Percentiles rank a stretch among this genome's conserved stretches.
These are phyloP conservation scores for Tricladium varicosporioides DNA, from an alignment of 2,329 filamentous ascomycete species.

Conservation along the genomic window DNA sequence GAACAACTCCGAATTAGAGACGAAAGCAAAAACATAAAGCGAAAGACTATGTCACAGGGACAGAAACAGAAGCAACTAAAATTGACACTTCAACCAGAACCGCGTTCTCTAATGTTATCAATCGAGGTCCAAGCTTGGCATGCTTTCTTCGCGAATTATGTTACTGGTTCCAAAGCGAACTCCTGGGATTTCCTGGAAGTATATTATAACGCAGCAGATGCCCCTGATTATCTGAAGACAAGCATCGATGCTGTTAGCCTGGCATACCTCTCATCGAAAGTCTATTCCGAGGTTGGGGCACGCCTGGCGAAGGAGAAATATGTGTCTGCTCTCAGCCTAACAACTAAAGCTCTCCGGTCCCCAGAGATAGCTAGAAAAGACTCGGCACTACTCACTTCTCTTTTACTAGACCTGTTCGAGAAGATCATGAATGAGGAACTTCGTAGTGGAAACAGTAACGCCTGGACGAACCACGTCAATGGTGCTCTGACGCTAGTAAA, in stretches of 20 bases:
- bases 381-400: conserved; percentile 13
- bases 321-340: conserved; percentile 8
- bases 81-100: not conserved
- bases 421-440: not conserved
- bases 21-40: conserved; percentile 10
- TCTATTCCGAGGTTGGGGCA: conserved; percentile 6
- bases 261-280: conserved; percentile 15
- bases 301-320: conserved; percentile 11
- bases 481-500: conserved; percentile 21
- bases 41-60: conserved; percentile 3
- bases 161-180: conserved; percentile 3
- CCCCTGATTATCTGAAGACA: conserved; percentile 6
- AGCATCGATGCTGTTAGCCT: conserved; percentile 21
- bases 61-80: not conserved
- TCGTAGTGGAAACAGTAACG: not conserved
- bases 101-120: conserved; percentile 4
- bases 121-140: conserved; percentile 17
- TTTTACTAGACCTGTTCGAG: conserved; percentile 13
- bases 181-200: conserved; percentile 13
- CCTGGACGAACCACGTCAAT: conserved; percentile 16
- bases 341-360: conserved; percentile 7
- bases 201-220: conserved; percentile 4
- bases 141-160: conserved; percentile 17
- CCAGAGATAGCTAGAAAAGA: conserved; percentile 1
- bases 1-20: conserved; percentile 15